Evolutionary conservation across 768 basidiomycete genomes (phyloP).

Genomic region (Lanmaoa pseudosensibilis): DNA sequence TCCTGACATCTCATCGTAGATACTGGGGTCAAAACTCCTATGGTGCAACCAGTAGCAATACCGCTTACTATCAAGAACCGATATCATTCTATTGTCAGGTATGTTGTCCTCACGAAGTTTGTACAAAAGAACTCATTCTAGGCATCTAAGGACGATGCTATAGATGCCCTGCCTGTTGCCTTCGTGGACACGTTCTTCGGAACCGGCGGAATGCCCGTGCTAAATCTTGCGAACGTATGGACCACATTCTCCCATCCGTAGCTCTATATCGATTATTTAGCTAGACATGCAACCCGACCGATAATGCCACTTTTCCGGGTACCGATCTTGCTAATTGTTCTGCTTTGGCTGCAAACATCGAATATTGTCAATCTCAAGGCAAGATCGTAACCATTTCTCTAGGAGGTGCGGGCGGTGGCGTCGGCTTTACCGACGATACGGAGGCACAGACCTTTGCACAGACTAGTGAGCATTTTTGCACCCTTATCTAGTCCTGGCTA

Average conservation of each 20-base stretch:
- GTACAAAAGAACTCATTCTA: slow-evolving; percentile 3
- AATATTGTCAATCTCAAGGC: slow-evolving; percentile 45
- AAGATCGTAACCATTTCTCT: slow-evolving; percentile 49
- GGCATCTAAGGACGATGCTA: slow-evolving; percentile 53
- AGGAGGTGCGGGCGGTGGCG: slow-evolving; percentile 44
- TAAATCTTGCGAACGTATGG: slow-evolving; percentile 69
- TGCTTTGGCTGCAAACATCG: slow-evolving; percentile 41
- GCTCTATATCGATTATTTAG: neutral
- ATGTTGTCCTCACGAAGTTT: slow-evolving; percentile 11
- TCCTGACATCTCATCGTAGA: slow-evolving; percentile 32
- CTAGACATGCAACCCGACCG: slow-evolving; percentile 44
- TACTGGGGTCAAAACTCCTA: slow-evolving; percentile 81
- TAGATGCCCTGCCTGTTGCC: slow-evolving; percentile 70
- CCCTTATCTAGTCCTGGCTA: slow-evolving; percentile 8
- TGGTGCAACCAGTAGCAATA: slow-evolving; percentile 53
- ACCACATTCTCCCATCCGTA: neutral
- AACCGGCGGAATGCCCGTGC: slow-evolving; percentile 56
- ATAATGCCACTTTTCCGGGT: slow-evolving; percentile 42
- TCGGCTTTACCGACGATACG: slow-evolving; percentile 39
- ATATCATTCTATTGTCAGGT: slow-evolving; percentile 67
- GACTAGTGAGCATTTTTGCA: slow-evolving; percentile 16
- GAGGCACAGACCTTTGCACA: slow-evolving; percentile 37
- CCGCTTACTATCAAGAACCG: slow-evolving; percentile 57
- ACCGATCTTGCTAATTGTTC: slow-evolving; percentile 42
- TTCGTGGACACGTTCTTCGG: slow-evolving; percentile 68